Evolutionary conservation across 1,284 basidiomycete species (phyloP), one percentile per base, ranked within the genome.

Genomic region (Ceratobasidium sp.): DNA sequence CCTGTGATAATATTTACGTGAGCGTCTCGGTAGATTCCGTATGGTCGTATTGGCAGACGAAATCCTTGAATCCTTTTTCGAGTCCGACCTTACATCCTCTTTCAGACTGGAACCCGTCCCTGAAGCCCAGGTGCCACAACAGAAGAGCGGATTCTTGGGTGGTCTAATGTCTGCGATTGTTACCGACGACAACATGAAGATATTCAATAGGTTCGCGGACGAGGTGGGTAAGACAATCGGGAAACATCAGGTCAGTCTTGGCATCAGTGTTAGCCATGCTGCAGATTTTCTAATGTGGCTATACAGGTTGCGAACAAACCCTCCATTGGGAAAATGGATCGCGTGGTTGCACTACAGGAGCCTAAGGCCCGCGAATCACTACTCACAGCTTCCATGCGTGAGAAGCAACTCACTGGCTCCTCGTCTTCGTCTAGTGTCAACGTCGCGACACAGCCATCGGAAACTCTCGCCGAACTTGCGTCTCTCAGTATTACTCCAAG

Each of bases 11-110:
- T 50, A 22, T 24, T 24, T 29, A 14, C 47, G 29, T 29, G 15
- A 51, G 60, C 5, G 22, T 9, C 8, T 73, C 24, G 82, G 84
- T 64, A 97, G 96, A 15, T 98, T 98, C 89, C 91, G 97, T 15
- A 98, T 98, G 96, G 96, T 98, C 54, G 93, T 98, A 3, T 87
- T 98, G 8, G 96, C 96, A 0, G 97, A 98, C 79, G 96, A 98
- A 81, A 87, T 98, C 24, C 87, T 98, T 14, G 97, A 98, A 81
- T 92, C 93, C 1, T 98, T 98, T 87, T 98, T 98, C 80, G 95
- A 96, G 79, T 88, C 91, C 0, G 97, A 98, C 81, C 86, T 98
- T 75, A 90, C 93, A 0, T 89, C 88, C 0, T 96, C 95, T 1
- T 98, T 98, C 89, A 88, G 90, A 78, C 87, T 98, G 27, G 91